Percentiles rank a stretch among this genome's conserved stretches.
These are phyloP conservation scores for Suillus sp. DNA, from an alignment of 768 basidiomycete species.

Conservation along the genomic window DNA sequence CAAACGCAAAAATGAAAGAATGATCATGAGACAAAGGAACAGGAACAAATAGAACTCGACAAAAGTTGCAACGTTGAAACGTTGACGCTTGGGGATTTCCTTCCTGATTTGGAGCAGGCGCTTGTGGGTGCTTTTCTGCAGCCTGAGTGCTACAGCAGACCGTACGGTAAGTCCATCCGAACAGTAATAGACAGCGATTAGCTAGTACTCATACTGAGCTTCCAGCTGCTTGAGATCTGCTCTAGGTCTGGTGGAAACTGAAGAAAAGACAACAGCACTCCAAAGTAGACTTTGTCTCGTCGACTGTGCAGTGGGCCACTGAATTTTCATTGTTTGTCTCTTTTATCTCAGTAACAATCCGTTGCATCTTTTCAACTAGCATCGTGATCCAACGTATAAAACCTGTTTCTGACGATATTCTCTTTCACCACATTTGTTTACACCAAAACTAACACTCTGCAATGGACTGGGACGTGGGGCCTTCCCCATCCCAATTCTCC, in stretches of 20 bases:
- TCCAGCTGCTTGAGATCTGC: not conserved
- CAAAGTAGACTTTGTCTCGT: not conserved
- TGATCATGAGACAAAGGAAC: not conserved
- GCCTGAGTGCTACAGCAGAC: not conserved
- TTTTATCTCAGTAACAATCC: not conserved
- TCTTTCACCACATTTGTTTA: not conserved
- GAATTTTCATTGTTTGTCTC: not conserved
- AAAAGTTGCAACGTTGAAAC: too few relatives aligned
- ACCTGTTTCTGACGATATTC: not conserved
- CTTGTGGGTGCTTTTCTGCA: not conserved
- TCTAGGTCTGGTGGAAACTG: not conserved
- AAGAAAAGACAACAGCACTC: not conserved
- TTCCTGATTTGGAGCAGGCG: conserved; percentile 7
- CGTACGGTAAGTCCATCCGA: not conserved
- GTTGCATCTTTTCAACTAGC: not conserved
- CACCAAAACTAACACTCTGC: not conserved
- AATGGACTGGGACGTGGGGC: conserved; percentile 5
- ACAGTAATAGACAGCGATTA: not conserved
- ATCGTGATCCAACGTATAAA: conserved; percentile 2
- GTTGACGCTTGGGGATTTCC: not conserved
- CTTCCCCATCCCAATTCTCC: conserved; percentile 6
- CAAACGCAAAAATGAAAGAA: conserved; percentile 1
- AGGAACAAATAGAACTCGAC: not conserved
- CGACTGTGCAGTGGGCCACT: not conserved
- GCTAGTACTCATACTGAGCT: not conserved